Conservation (phyloP, 306 rosid species). For the Malus sieversii region DNA sequence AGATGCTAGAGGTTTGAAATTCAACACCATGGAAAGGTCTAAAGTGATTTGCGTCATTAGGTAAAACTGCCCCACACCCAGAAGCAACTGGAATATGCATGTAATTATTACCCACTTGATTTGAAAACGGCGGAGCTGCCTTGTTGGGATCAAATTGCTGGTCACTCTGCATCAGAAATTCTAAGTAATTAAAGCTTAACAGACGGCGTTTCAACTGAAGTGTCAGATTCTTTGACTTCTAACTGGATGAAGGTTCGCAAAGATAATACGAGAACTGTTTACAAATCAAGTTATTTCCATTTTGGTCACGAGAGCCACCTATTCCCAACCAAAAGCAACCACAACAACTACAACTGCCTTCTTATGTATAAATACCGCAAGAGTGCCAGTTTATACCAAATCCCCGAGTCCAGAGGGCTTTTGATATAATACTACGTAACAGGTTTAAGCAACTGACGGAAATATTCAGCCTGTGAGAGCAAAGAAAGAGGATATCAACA, state of each 20-base stretch:
- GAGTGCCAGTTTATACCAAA: conserved; percentile 40
- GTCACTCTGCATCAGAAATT: conserved; percentile 60
- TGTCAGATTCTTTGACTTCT: conserved; percentile 31
- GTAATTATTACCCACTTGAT: conserved; percentile 43
- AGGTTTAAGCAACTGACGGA: conserved; percentile 97
- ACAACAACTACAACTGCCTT: conserved; percentile 32
- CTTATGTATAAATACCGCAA: conserved; percentile 35
- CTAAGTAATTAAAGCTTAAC: conserved; percentile 23
- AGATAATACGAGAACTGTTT: conserved; percentile 33
- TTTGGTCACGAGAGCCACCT: conserved; percentile 28
- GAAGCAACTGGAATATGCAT: conserved; percentile 56
- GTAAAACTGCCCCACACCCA: conserved; percentile 40
- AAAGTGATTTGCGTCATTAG: conserved; percentile 46
- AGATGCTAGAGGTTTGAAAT: conserved; percentile 69
- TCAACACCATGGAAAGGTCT: conserved; percentile 61
- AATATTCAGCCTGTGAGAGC: conserved; percentile 77
- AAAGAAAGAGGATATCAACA: conserved; percentile 6
- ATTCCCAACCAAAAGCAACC: conserved; percentile 38
- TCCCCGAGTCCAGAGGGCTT: conserved; percentile 21
- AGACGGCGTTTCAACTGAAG: conserved; percentile 26
- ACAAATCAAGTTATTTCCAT: conserved; percentile 44
- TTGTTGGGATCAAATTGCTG: conserved; percentile 46
- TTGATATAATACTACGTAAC: conserved; percentile 71
- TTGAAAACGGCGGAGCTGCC: conserved; percentile 39
- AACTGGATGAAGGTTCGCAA: conserved; percentile 34